Base-by-base conservation (phyloP, 1,284 basidiomycete genomes). In the Trametes polyzona region DNA sequence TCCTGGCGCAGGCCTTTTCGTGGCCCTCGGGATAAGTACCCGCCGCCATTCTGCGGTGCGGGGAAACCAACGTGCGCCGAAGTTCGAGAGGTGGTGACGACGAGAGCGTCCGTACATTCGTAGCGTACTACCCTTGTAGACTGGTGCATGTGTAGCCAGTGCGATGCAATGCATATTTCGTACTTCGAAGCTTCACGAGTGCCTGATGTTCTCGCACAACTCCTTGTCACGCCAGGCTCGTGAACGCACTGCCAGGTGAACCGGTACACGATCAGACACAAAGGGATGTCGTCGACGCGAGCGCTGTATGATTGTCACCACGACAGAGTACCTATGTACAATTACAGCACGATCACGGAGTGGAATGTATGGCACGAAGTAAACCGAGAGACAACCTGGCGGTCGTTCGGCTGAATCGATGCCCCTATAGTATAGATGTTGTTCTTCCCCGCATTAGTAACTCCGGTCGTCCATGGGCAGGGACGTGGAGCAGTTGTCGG, bases 381-480 rank as follows among this genome's bases (percentile, higher is more conserved):
- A 62, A 62, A 62, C 63, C 63, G 61, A 37, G 39, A 61, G 63
- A 59, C 52, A 48, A 40, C 49, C 39, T 37, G 14, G 52, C 35
- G 36, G 27, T 51, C 63, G 54, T 48, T 46, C 52, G 61, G 59
- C 57, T 66, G 59, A 62, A 64, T 60, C 63, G 39, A 52, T 66
- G 60, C 59, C 63, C 58, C 42, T 33, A 42, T 26, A 9, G 23
- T n/a, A n/a, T n/a, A 16, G 16, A 19, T 36, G n/a, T 65, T 55
- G 39, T 30, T 67, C 56, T 69, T 51, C 65, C 64, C 67, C 64
- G 62, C 58, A 61, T 65, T 66, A 65, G 64, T 69, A 66, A 69
- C 65, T 65, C 66, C 52, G 19, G 16, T 53, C 64, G 57, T 55
- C 65, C 64, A 65, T 63, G 17, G 41, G 21, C 26, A 55, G 41